phyloP scores from a whole-genome alignment of 371 early-diverging fungal species.

The Apophysomyces trapeziformis region DNA sequence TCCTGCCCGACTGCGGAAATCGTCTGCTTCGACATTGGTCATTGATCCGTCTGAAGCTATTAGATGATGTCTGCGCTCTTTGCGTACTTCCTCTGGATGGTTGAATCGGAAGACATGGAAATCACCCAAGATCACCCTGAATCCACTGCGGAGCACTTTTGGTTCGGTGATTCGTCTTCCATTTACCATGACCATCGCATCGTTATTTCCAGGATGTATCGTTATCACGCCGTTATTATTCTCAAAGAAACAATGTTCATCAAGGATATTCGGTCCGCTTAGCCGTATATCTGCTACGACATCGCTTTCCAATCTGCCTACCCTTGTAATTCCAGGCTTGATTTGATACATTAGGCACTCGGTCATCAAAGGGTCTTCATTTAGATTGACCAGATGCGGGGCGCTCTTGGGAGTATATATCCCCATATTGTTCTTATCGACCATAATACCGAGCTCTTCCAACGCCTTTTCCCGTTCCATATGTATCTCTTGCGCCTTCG shows the following conservation, averaged over 20 bases:
- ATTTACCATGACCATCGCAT: constrained; percentile 74
- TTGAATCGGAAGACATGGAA: constrained; percentile 84
- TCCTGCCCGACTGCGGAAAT: constrained; percentile 13
- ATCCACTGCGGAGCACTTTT: constrained; percentile 69
- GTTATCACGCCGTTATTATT: constrained; percentile 60
- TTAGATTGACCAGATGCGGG: constrained; percentile 87
- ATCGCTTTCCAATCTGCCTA: constrained; percentile 63
- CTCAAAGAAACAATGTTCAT: constrained; percentile 82
- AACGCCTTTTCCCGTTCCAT: constrained; percentile 73
- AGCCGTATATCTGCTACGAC: constrained; percentile 68
- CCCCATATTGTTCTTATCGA: constrained; percentile 75
- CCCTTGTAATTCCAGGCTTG: constrained; percentile 74
- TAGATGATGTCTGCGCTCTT: constrained; percentile 54
- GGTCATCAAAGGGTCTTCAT: constrained; percentile 87
- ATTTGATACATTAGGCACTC: constrained; percentile 88
- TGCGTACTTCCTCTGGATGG: constrained; percentile 81
- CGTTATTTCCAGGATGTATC: constrained; percentile 56
- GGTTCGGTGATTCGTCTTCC: constrained; percentile 65
- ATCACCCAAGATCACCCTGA: constrained; percentile 79
- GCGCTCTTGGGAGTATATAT: constrained; percentile 79
- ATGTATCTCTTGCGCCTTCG: constrained; percentile 73
- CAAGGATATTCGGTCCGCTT: constrained; percentile 67
- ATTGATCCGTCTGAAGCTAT: neutral
- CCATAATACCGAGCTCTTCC: constrained; percentile 81
- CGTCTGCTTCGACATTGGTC: constrained; percentile 5